Evolutionary conservation across 2,329 filamentous ascomycete species (phyloP).

Genomic region (Epichloe hybrida): DNA sequence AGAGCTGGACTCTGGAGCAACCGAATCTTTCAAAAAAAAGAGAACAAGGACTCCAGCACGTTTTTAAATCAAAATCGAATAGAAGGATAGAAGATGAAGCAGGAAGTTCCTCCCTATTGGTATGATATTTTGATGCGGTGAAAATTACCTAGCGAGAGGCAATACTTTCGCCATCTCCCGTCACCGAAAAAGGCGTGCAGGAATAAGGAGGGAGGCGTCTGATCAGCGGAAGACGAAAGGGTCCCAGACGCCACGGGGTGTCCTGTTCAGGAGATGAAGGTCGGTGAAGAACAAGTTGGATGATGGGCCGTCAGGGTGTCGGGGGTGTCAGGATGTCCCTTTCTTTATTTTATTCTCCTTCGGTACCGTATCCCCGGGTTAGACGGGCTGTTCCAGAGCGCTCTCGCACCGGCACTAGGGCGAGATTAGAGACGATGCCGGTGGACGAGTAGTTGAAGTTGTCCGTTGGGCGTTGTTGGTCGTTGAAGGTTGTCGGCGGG

Average conservation of each 20-base stretch:
- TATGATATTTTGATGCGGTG: too few relatives aligned
- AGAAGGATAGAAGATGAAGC: too few relatives aligned
- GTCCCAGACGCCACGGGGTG: too few relatives aligned
- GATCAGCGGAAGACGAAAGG: neutral
- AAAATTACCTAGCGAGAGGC: too few relatives aligned
- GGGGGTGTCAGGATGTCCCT: neutral
- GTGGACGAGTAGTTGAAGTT: too few relatives aligned
- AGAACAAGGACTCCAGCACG: neutral
- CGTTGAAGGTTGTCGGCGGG: constrained; percentile 3
- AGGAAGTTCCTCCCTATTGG: too few relatives aligned
- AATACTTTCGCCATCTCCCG: too few relatives aligned
- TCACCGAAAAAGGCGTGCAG: too few relatives aligned
- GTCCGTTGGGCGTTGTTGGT: constrained; percentile 1
- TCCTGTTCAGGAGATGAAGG: neutral
- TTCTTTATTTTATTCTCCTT: neutral
- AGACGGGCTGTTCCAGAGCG: neutral
- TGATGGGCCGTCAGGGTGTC: neutral
- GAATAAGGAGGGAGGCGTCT: neutral
- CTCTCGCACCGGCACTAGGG: neutral
- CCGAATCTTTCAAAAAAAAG: too few relatives aligned
- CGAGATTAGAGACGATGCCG: neutral
- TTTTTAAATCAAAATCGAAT: neutral
- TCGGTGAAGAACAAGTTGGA: constrained; percentile 1
- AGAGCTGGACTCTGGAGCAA: neutral
- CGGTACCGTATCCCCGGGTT: too few relatives aligned